Conservation (phyloP, 352 stramenopile species). For the Phytophthora megakarya region DNA sequence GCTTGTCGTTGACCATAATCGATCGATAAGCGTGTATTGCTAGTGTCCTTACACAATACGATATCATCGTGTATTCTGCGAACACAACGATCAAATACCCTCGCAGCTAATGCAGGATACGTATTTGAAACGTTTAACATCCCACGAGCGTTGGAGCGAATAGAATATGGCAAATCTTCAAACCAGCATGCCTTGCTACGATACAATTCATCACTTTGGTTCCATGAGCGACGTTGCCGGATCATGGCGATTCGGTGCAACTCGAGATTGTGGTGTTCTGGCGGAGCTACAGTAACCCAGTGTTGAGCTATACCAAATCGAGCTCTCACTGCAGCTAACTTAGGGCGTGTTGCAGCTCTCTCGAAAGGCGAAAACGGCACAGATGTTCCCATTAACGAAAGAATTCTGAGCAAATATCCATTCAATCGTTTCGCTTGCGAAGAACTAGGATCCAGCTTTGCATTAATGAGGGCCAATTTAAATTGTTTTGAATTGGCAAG, state of each 20-base stretch:
- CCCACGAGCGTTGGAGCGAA: too few relatives aligned
- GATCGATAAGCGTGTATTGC: too few relatives aligned
- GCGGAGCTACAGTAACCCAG: constrained; percentile 6
- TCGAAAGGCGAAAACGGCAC: constrained; percentile 11
- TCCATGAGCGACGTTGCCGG: background rate
- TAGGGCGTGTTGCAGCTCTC: background rate
- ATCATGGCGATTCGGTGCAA: constrained; percentile 2
- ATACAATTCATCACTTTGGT: background rate
- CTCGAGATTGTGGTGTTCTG: constrained; percentile 8
- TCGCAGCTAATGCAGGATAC: too few relatives aligned
- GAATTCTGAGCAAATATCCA: background rate
- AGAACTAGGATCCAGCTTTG: background rate
- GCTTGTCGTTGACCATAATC: too few relatives aligned
- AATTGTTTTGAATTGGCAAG: constrained; percentile 1
- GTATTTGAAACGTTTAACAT: too few relatives aligned
- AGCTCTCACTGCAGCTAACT: background rate
- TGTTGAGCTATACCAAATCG: constrained; percentile 1
- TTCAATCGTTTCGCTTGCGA: constrained; percentile 1
- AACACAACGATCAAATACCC: too few relatives aligned
- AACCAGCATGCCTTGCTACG: too few relatives aligned
- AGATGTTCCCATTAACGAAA: constrained; percentile 1
- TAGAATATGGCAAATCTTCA: too few relatives aligned
- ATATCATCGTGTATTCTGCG: too few relatives aligned
- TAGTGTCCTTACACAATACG: too few relatives aligned
- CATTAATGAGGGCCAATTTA: background rate